Conservation (phyloP, 192 early-diverging fungal genomes). For the Coemansia sp. region DNA sequence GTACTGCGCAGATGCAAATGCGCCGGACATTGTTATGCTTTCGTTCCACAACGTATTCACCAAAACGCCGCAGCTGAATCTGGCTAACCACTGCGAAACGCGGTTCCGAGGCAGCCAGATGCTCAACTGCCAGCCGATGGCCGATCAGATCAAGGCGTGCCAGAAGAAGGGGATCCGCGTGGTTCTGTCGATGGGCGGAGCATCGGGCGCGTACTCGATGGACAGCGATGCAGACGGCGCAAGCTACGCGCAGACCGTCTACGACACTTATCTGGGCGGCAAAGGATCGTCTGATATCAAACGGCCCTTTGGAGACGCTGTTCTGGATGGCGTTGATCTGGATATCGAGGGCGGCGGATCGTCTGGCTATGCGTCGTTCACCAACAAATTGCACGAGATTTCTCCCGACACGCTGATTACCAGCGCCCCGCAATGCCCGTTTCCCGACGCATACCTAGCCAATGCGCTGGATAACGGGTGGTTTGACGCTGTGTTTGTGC, state of each 20-base stretch:
- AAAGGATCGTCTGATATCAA: constrained; percentile 24
- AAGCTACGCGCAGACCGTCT: constrained; percentile 60
- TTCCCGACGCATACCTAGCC: constrained; percentile 59
- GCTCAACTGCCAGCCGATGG: constrained; percentile 60
- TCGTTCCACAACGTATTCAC: constrained; percentile 61
- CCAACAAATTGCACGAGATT: constrained; percentile 56
- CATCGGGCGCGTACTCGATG: constrained; percentile 61
- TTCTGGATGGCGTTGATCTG: constrained; percentile 65
- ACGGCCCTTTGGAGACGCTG: constrained; percentile 61
- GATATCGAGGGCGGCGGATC: constrained; percentile 59
- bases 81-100: constrained; percentile 57
- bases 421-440: constrained; percentile 64
- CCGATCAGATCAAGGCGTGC: constrained; percentile 63
- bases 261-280: constrained; percentile 64
- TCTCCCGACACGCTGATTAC: constrained; percentile 54
- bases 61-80: constrained; percentile 61
- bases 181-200: constrained; percentile 67
- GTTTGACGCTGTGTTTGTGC: constrained; percentile 67
- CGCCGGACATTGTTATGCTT: constrained; percentile 52
- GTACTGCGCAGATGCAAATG: constrained; percentile 50
- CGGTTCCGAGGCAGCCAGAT: constrained; percentile 59
- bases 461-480: constrained; percentile 60
- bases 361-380: constrained; percentile 53
- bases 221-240: constrained; percentile 33
- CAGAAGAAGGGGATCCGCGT: constrained; percentile 63